Conservation (phyloP, 306 rosid genomes). For the Trifolium repens region DNA sequence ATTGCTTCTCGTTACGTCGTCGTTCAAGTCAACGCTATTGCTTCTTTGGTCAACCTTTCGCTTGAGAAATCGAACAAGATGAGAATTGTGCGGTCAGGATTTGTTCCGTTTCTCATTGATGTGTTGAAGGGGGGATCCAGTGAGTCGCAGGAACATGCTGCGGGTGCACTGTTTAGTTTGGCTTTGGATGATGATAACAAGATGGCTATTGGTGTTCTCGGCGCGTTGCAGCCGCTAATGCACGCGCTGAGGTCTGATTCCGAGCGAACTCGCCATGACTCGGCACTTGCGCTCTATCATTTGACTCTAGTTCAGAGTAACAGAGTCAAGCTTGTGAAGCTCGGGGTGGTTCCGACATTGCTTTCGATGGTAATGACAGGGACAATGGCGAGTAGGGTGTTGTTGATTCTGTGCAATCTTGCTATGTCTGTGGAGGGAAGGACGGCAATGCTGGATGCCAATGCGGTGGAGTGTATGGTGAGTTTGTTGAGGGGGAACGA, state of each 20-base stretch:
- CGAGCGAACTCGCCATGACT: slow-evolving; percentile 75
- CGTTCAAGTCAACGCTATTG: slow-evolving; percentile 79
- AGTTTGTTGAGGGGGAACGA: slow-evolving; percentile 58
- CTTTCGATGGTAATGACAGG: slow-evolving; percentile 55
- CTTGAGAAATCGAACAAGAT: slow-evolving; percentile 81
- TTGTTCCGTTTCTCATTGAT: slow-evolving; percentile 70
- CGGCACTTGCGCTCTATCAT: slow-evolving; percentile 86
- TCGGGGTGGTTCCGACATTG: slow-evolving; percentile 63
- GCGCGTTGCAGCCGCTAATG: slow-evolving; percentile 81
- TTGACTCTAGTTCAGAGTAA: slow-evolving; percentile 73
- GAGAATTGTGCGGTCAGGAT: slow-evolving; percentile 80
- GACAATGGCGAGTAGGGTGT: slow-evolving; percentile 53
- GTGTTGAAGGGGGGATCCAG: slow-evolving; percentile 64
- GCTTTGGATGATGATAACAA: slow-evolving; percentile 82
- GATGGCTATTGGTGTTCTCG: slow-evolving; percentile 90
- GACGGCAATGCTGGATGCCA: slow-evolving; percentile 79
- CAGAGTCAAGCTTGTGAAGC: slow-evolving; percentile 79
- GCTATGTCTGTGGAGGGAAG: slow-evolving; percentile 71
- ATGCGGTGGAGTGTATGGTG: slow-evolving; percentile 74
- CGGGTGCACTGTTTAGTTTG: slow-evolving; percentile 88
- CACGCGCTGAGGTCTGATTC: slow-evolving; percentile 77
- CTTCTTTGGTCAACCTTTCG: slow-evolving; percentile 82
- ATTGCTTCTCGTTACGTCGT: slow-evolving; percentile 60
- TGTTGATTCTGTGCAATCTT: slow-evolving; percentile 77
- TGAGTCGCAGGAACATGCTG: slow-evolving; percentile 95